phyloP scores from a whole-genome alignment of 805 yeast genomes.

The Clavispora phyllophila region DNA sequence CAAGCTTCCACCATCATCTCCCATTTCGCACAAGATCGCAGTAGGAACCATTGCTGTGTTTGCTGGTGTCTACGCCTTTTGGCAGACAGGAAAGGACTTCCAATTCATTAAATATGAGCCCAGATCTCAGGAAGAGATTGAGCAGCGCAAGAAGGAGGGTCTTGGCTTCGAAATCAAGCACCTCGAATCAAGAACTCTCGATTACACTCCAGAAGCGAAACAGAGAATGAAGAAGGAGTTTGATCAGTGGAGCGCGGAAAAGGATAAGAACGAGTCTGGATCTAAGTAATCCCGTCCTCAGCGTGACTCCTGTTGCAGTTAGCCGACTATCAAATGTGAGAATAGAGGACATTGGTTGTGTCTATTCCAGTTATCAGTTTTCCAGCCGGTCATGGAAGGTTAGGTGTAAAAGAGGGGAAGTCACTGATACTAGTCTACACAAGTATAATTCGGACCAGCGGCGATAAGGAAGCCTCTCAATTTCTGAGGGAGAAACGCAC shows the following conservation, averaged over 20 bases:
- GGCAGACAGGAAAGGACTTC: constrained; percentile 34
- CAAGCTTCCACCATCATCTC: constrained; percentile 28
- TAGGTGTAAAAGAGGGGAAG: too few species aligned
- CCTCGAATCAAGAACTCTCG: constrained; percentile 33
- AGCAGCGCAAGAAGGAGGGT: constrained; percentile 30
- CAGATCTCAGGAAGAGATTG: constrained; percentile 34
- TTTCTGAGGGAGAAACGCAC: too few species aligned
- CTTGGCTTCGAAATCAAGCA: constrained; percentile 25
- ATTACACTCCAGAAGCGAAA: constrained; percentile 41
- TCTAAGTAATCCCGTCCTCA: too few species aligned
- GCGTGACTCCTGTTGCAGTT: too few species aligned
- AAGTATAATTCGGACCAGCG: too few species aligned
- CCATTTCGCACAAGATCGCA: constrained; percentile 27
- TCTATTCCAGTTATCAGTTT: too few species aligned
- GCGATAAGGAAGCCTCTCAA: too few species aligned
- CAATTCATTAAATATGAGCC: constrained; percentile 37
- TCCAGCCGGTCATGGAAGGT: neutral
- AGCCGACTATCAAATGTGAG: too few species aligned
- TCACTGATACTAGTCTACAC: too few species aligned
- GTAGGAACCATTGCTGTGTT: constrained; percentile 33
- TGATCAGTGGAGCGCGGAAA: constrained; percentile 14
- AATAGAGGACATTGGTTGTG: too few species aligned
- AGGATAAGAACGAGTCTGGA: neutral
- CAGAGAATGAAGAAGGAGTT: constrained; percentile 23
- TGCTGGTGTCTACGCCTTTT: constrained; percentile 31